Conservation (phyloP, 495 filamentous ascomycete genomes). For the Trichoderma gamsii region DNA sequence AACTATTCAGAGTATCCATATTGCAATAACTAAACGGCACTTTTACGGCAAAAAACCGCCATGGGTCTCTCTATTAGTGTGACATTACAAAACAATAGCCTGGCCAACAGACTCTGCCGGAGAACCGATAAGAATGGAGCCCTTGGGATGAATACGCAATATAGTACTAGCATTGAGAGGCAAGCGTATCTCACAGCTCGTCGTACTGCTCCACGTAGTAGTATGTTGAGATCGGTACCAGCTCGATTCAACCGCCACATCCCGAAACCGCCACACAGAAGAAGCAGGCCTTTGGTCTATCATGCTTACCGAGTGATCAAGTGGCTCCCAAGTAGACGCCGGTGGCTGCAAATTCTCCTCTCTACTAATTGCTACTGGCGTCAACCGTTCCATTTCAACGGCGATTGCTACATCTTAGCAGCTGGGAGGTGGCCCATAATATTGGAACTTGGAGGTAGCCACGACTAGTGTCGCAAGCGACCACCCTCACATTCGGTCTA, state of each 20-base stretch:
- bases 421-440: not conserved
- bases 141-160: not conserved
- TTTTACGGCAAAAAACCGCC: not conserved
- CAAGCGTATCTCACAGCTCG: not conserved
- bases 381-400: not conserved
- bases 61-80: not conserved
- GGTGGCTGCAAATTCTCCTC: not conserved
- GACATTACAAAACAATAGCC: not conserved
- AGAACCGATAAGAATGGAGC: not conserved
- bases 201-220: not conserved
- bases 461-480: not conserved
- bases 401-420: not conserved
- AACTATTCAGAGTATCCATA: not conserved
- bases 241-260: not conserved
- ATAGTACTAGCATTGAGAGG: not conserved
- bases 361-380: not conserved
- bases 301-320: no score
- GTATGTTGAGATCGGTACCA: no score
- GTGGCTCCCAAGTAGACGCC: not conserved
- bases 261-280: not conserved
- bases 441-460: not conserved
- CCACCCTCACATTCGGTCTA: not conserved
- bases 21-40: not conserved
- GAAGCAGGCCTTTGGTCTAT: no score
- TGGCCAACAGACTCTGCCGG: not conserved